These are phyloP conservation scores for Puccinia horiana DNA, from an alignment of 1,284 basidiomycete species.

Conservation along the genomic window DNA sequence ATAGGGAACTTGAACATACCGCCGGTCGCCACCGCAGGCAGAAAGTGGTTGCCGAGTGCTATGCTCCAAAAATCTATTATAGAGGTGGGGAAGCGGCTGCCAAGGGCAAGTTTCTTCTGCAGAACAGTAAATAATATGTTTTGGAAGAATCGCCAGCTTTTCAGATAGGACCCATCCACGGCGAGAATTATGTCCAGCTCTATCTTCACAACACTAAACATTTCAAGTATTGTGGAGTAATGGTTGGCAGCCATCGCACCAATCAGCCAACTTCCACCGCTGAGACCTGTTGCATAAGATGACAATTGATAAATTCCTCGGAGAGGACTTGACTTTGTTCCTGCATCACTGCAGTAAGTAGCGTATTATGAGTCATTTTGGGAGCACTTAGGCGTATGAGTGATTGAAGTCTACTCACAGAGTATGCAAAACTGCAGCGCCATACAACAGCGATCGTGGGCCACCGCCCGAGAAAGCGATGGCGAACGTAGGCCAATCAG, in stretches of 20 bases:
- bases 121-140: not conserved
- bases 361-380: not conserved
- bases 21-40: constrained; percentile 12
- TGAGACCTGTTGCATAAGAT: constrained; percentile 56
- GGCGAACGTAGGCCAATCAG: constrained; percentile 27
- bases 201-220: not conserved
- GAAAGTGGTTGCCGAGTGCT: constrained; percentile 30
- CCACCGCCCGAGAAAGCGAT: constrained; percentile 42
- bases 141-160: constrained; percentile 1
- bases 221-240: constrained; percentile 39
- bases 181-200: not conserved
- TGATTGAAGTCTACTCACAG: constrained; percentile 15
- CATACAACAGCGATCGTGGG: constrained; percentile 30
- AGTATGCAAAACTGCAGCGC: constrained; percentile 35
- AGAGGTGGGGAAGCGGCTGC: constrained; percentile 33
- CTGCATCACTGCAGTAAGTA: constrained; percentile 18
- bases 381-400: not conserved
- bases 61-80: constrained; percentile 28
- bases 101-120: constrained; percentile 15
- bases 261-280: constrained; percentile 57
- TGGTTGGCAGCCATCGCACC: constrained; percentile 55
- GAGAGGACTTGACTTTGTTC: constrained; percentile 45
- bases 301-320: constrained; percentile 57
- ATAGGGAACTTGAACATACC: not conserved
- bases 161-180: not conserved